Evolutionary conservation across 2,329 filamentous ascomycete genomes (phyloP).

Genomic region (Celoporthe dispersa): DNA sequence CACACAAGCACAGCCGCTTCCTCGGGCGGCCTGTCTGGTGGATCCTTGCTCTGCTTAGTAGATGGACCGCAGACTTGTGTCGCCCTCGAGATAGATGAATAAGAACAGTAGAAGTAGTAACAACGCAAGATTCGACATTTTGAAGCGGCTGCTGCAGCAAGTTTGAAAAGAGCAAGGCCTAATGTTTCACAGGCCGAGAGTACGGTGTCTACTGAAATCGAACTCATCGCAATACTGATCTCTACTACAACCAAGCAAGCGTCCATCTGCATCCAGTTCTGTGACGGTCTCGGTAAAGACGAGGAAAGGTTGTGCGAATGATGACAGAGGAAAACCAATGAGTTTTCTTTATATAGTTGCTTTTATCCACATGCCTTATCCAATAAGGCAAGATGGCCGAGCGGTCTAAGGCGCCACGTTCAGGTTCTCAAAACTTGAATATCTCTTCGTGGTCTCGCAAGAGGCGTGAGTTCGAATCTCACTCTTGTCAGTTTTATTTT

Average conservation of each 20-base stretch:
- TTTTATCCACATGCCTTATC: background rate
- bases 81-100: background rate
- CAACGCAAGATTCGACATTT: too few species aligned
- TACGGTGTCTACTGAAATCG: background rate
- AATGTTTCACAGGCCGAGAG: background rate
- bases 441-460: conserved; percentile 32
- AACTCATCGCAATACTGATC: background rate
- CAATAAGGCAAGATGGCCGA: conserved; percentile 14
- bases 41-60: background rate
- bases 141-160: background rate
- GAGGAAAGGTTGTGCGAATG: too few species aligned
- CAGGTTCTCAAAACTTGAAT: conserved; percentile 6
- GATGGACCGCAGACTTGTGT: background rate
- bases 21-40: background rate
- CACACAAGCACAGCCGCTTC: background rate
- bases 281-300: background rate
- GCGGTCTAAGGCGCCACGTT: conserved; percentile 16
- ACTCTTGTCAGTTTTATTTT: conserved; percentile 32
- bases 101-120: background rate
- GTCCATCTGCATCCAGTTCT: background rate
- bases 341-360: background rate
- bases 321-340: too few species aligned
- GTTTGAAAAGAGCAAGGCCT: background rate
- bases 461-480: conserved; percentile 37
- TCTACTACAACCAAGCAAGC: background rate